Conservation (phyloP, 2,329 filamentous ascomycete species). For the Periconia sp. region DNA sequence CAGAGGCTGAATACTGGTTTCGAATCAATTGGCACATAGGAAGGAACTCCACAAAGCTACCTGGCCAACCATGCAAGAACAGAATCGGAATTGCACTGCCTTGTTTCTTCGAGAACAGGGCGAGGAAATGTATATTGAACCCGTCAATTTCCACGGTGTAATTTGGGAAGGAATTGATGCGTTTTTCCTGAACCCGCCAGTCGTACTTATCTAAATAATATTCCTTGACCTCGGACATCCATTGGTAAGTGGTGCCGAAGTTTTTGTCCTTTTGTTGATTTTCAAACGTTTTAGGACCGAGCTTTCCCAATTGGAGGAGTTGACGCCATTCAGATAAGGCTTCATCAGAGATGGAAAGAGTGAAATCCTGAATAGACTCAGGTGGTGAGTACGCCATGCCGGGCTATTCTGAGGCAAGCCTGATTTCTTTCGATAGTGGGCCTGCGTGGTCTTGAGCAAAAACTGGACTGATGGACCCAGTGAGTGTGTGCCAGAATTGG, state of each 20-base stretch:
- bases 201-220: conserved; percentile 43
- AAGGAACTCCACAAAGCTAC: conserved; percentile 60
- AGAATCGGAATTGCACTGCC: conserved; percentile 58
- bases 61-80: conserved; percentile 61
- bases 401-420: no score
- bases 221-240: conserved; percentile 39
- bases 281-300: neutral
- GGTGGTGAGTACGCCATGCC: conserved; percentile 32
- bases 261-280: neutral
- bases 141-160: conserved; percentile 50
- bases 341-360: conserved; percentile 34
- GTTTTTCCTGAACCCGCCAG: conserved; percentile 41
- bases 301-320: conserved; percentile 33
- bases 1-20: conserved; percentile 51
- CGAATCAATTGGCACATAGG: conserved; percentile 51
- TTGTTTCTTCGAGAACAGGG: conserved; percentile 55
- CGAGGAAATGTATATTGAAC: conserved; percentile 57
- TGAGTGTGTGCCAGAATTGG: no score
- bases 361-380: conserved; percentile 33
- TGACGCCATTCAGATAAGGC: conserved; percentile 39
- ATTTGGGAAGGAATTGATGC: conserved; percentile 57
- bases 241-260: conserved; percentile 33
- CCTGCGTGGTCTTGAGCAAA: no score
- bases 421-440: no score
- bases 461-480: no score